These are phyloP conservation scores for Metarhizium rileyi DNA, from an alignment of 2,329 filamentous ascomycete genomes.

Conservation along the genomic window DNA sequence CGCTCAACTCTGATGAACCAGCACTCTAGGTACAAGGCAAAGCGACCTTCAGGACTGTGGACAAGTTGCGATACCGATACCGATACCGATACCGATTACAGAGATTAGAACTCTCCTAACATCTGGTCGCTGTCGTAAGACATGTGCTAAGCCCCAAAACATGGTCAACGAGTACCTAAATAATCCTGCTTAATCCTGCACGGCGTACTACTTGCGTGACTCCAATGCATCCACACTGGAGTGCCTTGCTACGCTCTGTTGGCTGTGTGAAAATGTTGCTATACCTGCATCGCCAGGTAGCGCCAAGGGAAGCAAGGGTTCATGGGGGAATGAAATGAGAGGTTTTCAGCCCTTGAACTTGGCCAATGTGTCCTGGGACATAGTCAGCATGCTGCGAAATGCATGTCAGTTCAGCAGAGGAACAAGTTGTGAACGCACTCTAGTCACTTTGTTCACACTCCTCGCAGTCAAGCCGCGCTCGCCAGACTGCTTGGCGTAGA, in stretches of 20 bases:
- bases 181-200: neutral
- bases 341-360: conserved; percentile 56
- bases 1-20: neutral
- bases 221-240: too few relatives aligned
- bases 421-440: conserved; percentile 38
- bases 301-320: neutral
- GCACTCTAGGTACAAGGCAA: neutral
- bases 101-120: too few relatives aligned
- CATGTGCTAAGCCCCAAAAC: neutral
- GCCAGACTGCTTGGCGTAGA: conserved; percentile 63
- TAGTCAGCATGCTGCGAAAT: neutral
- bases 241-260: too few relatives aligned
- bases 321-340: neutral
- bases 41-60: neutral
- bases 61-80: neutral
- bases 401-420: neutral
- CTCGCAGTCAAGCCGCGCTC: conserved; percentile 66
- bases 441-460: conserved; percentile 67
- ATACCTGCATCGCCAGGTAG: neutral
- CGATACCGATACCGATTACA: too few relatives aligned
- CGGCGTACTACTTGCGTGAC: too few relatives aligned
- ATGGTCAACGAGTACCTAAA: too few relatives aligned
- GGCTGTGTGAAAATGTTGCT: too few relatives aligned
- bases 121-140: neutral
- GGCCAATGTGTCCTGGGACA: conserved; percentile 49